Evolutionary conservation across 225 moss, liverwort and hornwort species (phyloP).

Genomic region (Pleurozium schreberi): DNA sequence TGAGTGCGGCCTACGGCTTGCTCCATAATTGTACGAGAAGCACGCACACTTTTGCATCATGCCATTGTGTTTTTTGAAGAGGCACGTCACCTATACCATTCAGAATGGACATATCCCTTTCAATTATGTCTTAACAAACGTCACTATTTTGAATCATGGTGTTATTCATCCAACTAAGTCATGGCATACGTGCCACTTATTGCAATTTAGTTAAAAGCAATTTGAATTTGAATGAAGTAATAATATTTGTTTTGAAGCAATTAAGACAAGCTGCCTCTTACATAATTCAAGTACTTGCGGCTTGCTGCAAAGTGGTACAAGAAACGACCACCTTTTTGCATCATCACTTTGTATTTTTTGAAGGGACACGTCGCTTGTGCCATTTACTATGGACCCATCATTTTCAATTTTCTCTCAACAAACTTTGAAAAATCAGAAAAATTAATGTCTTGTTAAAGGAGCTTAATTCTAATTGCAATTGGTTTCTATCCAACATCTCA

Average conservation of each 20-base stretch:
- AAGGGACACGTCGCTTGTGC: not conserved
- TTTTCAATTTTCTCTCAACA: not conserved
- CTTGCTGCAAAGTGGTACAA: fast-evolving
- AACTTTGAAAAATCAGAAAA: not conserved
- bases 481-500: not conserved
- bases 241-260: not conserved
- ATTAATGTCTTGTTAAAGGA: no score
- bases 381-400: no score
- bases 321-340: not conserved
- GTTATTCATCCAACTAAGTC: not conserved
- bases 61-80: not conserved
- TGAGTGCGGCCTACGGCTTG: fast-evolving
- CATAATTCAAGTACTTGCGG: no score
- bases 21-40: not conserved
- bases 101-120: not conserved
- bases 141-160: not conserved
- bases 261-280: fast-evolving
- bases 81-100: not conserved
- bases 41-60: not conserved
- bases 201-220: not conserved
- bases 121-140: not conserved
- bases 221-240: not conserved
- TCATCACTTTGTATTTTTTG: not conserved
- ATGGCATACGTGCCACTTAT: no score
- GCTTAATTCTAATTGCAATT: not conserved